These are phyloP conservation scores for Jackrogersella multiformis DNA, from an alignment of 495 filamentous ascomycete species.

Conservation along the genomic window DNA sequence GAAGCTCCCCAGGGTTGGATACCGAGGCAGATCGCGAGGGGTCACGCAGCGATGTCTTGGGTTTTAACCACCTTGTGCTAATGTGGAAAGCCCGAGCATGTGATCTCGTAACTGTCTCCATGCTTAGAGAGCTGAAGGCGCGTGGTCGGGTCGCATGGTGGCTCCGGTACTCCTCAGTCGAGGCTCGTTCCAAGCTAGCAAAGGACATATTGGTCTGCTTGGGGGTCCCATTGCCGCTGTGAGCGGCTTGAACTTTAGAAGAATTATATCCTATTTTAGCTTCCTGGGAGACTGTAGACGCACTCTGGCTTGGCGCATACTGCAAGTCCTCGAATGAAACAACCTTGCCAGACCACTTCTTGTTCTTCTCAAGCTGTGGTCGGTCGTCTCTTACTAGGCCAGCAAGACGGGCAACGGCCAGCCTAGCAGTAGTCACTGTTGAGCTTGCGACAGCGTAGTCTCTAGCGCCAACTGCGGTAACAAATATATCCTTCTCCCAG, in stretches of 20 bases:
- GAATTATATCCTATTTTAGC: neutral
- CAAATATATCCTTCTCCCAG: constrained; percentile 60
- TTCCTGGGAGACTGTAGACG: neutral
- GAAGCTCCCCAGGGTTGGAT: too few species aligned
- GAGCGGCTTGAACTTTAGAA: neutral
- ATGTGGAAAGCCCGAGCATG: constrained; percentile 32
- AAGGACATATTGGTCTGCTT: neutral
- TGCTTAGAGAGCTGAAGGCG: neutral
- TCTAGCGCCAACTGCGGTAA: constrained; percentile 56
- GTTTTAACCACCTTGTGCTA: neutral
- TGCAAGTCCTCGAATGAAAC: constrained; percentile 45
- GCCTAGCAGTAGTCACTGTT: constrained; percentile 47
- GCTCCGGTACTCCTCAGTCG: neutral
- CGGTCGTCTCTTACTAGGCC: constrained; percentile 47
- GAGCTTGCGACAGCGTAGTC: constrained; percentile 34
- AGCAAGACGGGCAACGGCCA: constrained; percentile 53
- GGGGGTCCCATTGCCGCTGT: neutral
- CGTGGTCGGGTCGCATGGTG: neutral
- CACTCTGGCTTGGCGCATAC: constrained; percentile 14
- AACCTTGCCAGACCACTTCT: constrained; percentile 40
- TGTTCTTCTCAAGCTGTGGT: constrained; percentile 24
- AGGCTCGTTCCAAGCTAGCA: constrained; percentile 20
- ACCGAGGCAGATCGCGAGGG: too few species aligned
- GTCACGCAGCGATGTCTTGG: neutral
- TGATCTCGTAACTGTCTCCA: neutral